phyloP scores from a whole-genome alignment of 2,329 filamentous ascomycete genomes.

The Samsoniella hepiali region DNA sequence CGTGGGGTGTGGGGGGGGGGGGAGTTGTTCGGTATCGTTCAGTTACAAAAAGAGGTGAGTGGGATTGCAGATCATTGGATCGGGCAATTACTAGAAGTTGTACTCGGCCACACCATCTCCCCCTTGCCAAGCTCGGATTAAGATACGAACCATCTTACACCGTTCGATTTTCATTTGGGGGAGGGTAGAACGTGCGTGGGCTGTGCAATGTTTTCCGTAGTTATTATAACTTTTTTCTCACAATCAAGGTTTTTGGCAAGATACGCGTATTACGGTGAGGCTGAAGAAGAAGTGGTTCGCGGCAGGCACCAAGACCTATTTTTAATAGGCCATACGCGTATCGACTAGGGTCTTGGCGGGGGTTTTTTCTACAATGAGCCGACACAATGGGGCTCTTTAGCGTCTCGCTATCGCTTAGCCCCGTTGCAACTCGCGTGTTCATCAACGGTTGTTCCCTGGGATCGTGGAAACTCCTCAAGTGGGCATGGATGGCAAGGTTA shows the following conservation, averaged over 20 bases:
- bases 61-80: no score
- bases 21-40: no score
- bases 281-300: neutral
- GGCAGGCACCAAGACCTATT: neutral
- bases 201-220: neutral
- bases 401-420: neutral
- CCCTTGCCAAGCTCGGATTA: neutral
- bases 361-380: neutral
- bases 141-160: no score
- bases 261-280: conserved; percentile 7
- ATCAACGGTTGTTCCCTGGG: neutral
- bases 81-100: no score
- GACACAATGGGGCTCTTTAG: neutral
- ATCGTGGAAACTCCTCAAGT: neutral
- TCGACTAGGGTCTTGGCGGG: neutral
- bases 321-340: conserved; percentile 3
- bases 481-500: neutral
- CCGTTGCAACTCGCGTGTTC: conserved; percentile 6
- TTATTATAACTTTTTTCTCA: no score
- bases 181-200: neutral
- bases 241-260: neutral
- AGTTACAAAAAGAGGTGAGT: no score
- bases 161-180: no score
- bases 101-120: no score
- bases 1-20: no score